These are phyloP conservation scores for Ormosia emarginata DNA, from an alignment of 306 rosid species.

Conservation along the genomic window DNA sequence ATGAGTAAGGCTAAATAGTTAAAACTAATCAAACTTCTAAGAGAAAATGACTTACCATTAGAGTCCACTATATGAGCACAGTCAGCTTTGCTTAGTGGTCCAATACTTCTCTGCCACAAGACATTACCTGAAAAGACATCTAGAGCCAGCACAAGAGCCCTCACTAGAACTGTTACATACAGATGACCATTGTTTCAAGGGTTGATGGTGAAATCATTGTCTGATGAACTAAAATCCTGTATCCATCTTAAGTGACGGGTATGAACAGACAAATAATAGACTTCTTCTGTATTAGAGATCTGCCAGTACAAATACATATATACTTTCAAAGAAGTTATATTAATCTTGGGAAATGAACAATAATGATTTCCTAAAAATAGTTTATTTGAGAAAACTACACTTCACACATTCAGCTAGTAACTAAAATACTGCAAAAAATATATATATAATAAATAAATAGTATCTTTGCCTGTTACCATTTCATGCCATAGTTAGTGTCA, in stretches of 20 bases:
- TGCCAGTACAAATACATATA: slow-evolving; percentile 23
- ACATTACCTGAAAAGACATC: slow-evolving; percentile 67
- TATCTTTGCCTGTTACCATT: not conserved
- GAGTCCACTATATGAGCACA: slow-evolving; percentile 61
- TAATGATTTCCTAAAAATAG: not conserved
- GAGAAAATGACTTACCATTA: slow-evolving; percentile 45
- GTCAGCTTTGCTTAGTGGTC: slow-evolving; percentile 54
- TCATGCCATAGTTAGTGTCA: not conserved
- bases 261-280: slow-evolving; percentile 55
- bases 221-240: slow-evolving; percentile 67
- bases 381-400: too few species aligned
- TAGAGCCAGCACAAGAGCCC: slow-evolving; percentile 59
- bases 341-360: not conserved
- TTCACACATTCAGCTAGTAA: not conserved
- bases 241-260: slow-evolving; percentile 65
- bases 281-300: slow-evolving; percentile 76
- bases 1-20: not conserved
- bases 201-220: slow-evolving; percentile 48
- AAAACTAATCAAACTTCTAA: not conserved
- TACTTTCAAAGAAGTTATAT: slow-evolving; percentile 5
- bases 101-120: slow-evolving; percentile 68
- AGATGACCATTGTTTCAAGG: slow-evolving; percentile 71
- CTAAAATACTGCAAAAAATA: not conserved
- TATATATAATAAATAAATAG: not conserved
- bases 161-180: slow-evolving; percentile 26